Conservation (phyloP, 306 rosid species). For the Gastrolobium villosum region DNA sequence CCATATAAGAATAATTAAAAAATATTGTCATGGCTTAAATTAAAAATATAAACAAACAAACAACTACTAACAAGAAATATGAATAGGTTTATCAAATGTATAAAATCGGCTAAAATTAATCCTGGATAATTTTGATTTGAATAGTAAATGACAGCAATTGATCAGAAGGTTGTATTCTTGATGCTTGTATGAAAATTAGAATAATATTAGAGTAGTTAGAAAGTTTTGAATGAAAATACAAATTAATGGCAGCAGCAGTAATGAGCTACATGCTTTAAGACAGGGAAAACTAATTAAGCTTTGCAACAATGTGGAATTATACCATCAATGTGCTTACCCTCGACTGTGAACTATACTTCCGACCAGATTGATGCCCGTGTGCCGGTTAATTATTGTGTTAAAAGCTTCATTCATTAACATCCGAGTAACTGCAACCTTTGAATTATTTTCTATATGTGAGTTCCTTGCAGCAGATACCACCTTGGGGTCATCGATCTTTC, state of each 20-base stretch:
- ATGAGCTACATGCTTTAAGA: no score
- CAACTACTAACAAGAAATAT: no score
- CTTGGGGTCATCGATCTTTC: conserved; percentile 41
- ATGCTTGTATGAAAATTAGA: neutral
- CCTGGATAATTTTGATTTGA: conserved; percentile 49
- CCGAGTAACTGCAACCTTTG: conserved; percentile 49
- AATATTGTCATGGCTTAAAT: no score
- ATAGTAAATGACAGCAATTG: neutral
- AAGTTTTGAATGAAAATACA: neutral
- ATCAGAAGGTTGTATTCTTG: conserved; percentile 1
- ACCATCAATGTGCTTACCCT: conserved; percentile 42
- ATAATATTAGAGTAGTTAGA: neutral
- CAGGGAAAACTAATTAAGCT: no score
- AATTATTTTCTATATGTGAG: conserved; percentile 41
- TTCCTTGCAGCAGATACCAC: neutral
- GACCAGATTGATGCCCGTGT: conserved; percentile 45
- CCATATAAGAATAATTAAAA: no score
- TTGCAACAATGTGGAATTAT: neutral
- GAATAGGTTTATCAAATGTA: no score
- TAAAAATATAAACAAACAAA: no score
- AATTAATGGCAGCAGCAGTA: no score
- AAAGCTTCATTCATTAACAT: conserved; percentile 49
- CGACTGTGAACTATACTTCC: conserved; percentile 44
- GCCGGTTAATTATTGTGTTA: conserved; percentile 35
- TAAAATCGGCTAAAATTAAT: conserved; percentile 50